Evolutionary conservation across 768 basidiomycete species (phyloP), one percentile per base, ranked within the genome.

Genomic region (Tulasnella sp.): DNA sequence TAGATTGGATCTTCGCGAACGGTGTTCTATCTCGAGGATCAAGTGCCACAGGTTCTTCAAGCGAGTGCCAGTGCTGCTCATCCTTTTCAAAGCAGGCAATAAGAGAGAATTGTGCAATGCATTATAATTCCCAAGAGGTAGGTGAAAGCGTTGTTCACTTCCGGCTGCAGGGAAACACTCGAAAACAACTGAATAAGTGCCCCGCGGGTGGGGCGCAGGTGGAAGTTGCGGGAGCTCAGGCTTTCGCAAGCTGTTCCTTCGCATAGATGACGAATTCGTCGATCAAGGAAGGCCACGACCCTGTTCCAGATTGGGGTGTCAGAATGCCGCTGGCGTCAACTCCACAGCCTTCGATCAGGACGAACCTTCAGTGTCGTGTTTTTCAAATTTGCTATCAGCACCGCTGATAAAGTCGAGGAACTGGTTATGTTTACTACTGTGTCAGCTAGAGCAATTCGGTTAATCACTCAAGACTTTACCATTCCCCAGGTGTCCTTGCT

Each of bases 401-500:
- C 89, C 86, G 75, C 90, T 89, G 70, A 93, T 84, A 79, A 94
- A 95, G 79, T 92, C 92, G 69, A 90, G 84, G 80, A 96, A 92
- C 93, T 94, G 45, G 9, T 1, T 17, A 34, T 29, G 40, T 58
- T n/a, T 31, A 77, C 40, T 67, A 29, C 77, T 6, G 12, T 3
- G 14, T 7, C 40, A 77, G 38, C 22, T 12, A n/a, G 3, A 74
- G 25, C n/a, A 9, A 0, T 2, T 14, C 0, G 38, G 29, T 0
- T 75, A n/a, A 37, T 52, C 15, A 29, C 39, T 49, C 36, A 69
- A 42, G 72, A 72, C 37, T 89, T 58, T 70, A 92, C 93, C 93
- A 95, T 94, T 72, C 86, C 83, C 94, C 93, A 95, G 22, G 92
- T 93, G 83, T 94, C 94, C 83, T 92, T 93, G 84, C 92, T 94